Evolutionary conservation across 1,284 basidiomycete genomes (phyloP).

Genomic region (Rhizoctonia solani): DNA sequence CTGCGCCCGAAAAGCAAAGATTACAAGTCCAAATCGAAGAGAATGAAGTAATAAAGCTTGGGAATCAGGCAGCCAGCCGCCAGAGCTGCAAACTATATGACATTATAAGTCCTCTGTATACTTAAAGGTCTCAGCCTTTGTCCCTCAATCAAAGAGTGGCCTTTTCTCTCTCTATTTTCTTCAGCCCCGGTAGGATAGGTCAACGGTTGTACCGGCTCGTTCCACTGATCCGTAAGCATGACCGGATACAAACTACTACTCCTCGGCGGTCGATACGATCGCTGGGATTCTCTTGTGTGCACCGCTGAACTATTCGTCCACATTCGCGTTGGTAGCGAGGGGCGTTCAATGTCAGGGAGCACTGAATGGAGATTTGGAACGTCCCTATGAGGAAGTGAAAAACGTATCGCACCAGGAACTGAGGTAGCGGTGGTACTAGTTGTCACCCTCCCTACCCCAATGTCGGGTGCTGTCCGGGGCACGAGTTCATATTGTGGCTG

Average conservation of each 20-base stretch:
- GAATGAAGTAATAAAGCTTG: background rate
- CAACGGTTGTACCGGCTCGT: background rate
- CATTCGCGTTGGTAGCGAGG: slow-evolving; percentile 10
- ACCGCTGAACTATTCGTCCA: background rate
- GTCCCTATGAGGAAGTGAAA: background rate
- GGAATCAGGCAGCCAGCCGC: background rate
- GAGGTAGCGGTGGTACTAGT: background rate
- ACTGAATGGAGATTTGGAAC: background rate
- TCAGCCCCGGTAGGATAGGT: background rate
- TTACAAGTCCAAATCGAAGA: background rate
- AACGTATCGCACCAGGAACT: background rate
- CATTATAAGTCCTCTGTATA: background rate
- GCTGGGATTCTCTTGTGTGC: background rate
- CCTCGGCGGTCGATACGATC: background rate
- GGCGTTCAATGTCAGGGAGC: slow-evolving; percentile 19
- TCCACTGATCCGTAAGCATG: background rate
- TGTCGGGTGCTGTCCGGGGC: background rate
- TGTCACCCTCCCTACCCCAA: background rate
- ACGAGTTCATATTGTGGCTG: slow-evolving; percentile 10
- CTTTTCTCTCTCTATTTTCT: background rate
- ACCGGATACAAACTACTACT: slow-evolving; percentile 9
- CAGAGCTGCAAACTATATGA: background rate
- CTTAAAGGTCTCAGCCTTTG: background rate
- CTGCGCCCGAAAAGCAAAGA: background rate
- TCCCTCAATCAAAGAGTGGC: background rate